Base-by-base conservation (phyloP, 2,329 filamentous ascomycete genomes). In the Neonectria faginata region DNA sequence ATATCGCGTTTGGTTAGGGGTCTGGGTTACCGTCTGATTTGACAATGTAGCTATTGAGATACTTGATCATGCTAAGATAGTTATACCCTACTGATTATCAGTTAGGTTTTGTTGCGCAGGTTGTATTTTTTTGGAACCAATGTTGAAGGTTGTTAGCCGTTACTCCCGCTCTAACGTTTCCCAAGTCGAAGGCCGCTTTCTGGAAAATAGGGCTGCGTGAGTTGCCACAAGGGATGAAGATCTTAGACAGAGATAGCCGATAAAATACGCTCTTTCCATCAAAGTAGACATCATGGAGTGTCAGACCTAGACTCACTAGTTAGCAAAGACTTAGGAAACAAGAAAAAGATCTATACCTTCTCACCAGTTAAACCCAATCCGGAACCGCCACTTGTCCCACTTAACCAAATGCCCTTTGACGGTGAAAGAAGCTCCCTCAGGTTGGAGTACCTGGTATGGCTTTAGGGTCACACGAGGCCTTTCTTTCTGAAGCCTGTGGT, bases 151-250 rank as follows among this genome's bases (percentile, higher is more conserved):
- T 91, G 75, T 92, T 92, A 10, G 88, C 87, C 61, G 84, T 88
- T 65, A 87, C 83, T 1, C 89, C 90, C 4, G 86, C 86, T 4
- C 89, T 89, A 27, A 86, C 88, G 57, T 91, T 88, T 2, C 90
- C 90, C 54, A 92, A 85, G 67, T 92, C 90, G 65, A 92, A 92
- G 0, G 89, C 90, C 10, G 86, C 85, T 72, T 92, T 92, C 31
- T 88, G 83, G 12, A 87, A 87, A 71, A 68, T 91, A 0, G 89
- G 89, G 3, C 82, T 78, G 3, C 70, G 63, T 2, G 70, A 69
- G n/a, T 73, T 89, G 0, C 82, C 88, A 61, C 91, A 92, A 0
- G 88, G 88, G 0, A 90, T 88, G 7, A 85, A 84, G 90, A 92
- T 92, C 74, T 92, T 90, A 51, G 84, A 85, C 31, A 92, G 79